Conservation (phyloP, 495 filamentous ascomycete species). For the Neurospora terricola region DNA sequence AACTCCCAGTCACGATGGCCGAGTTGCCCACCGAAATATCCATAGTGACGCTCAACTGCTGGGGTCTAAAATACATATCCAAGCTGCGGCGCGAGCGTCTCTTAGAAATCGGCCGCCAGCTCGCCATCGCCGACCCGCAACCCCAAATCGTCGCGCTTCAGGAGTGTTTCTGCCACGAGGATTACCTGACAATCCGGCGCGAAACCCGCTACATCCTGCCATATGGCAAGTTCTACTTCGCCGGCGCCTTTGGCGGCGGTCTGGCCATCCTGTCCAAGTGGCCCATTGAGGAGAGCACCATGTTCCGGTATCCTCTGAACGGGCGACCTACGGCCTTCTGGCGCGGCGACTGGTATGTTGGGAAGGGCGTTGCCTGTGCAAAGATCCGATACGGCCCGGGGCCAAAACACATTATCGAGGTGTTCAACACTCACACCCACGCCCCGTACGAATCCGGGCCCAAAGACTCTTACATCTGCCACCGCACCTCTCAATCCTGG, state of each 20-base stretch:
- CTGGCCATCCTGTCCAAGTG: slow-evolving; percentile 88
- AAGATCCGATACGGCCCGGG: slow-evolving; percentile 62
- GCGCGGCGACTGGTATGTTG: slow-evolving; percentile 89
- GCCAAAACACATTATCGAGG: slow-evolving; percentile 63
- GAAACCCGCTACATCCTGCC: slow-evolving; percentile 72
- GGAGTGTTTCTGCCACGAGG: slow-evolving; percentile 90
- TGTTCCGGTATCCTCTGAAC: slow-evolving; percentile 84
- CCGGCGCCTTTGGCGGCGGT: slow-evolving; percentile 80
- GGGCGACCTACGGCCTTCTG: slow-evolving; percentile 89
- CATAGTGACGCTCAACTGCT: slow-evolving; percentile 85
- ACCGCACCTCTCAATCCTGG: slow-evolving; percentile 93
- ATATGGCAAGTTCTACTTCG: slow-evolving; percentile 88
- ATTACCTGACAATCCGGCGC: slow-evolving; percentile 72
- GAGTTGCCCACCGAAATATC: slow-evolving; percentile 47
- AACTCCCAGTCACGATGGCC: slow-evolving; percentile 16
- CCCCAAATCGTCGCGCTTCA: slow-evolving; percentile 89
- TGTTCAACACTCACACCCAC: slow-evolving; percentile 93
- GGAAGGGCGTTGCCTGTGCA: slow-evolving; percentile 87
- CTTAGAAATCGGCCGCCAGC: slow-evolving; percentile 67
- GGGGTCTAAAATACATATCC: slow-evolving; percentile 86
- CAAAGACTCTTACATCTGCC: slow-evolving; percentile 78
- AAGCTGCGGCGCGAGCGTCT: slow-evolving; percentile 72
- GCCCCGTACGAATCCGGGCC: slow-evolving; percentile 71
- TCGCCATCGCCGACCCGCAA: slow-evolving; percentile 53
- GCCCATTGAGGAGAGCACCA: slow-evolving; percentile 89